Conservation (phyloP, 306 rosid species). For the Calophaca sinica region DNA sequence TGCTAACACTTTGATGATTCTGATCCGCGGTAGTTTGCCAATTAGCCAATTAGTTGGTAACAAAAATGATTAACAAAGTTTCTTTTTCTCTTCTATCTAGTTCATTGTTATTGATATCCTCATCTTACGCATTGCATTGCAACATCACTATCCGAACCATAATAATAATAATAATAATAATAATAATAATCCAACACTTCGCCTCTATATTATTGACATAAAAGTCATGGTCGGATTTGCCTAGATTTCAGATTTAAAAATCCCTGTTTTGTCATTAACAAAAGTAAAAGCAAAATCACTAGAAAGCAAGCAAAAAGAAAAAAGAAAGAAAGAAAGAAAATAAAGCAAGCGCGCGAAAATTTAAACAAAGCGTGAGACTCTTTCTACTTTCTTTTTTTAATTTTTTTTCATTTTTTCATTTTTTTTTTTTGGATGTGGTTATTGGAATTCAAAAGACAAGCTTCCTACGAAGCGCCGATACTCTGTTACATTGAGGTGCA, state of each 20-base stretch:
- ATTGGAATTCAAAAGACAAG: conserved; percentile 61
- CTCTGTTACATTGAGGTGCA: conserved; percentile 41
- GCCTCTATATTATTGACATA: background rate
- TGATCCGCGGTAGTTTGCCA: conserved; percentile 11
- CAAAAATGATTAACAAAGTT: background rate
- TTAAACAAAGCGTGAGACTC: conserved; percentile 41
- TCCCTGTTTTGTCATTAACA: conserved; percentile 39
- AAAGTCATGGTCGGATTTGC: conserved; percentile 49
- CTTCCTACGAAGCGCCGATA: conserved; percentile 65
- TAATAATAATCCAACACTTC: conserved; percentile 11
- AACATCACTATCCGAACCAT: conserved; percentile 13
- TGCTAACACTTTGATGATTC: background rate
- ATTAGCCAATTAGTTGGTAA: conserved; percentile 8
- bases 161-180: background rate
- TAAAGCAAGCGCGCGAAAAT: conserved; percentile 46
- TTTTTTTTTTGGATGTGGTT: background rate
- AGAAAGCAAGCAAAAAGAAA: background rate
- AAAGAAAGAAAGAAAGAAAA: background rate
- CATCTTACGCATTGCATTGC: background rate
- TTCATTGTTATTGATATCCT: background rate
- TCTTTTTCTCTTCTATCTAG: background rate
- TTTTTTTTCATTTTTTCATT: background rate
- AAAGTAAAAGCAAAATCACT: conserved; percentile 37
- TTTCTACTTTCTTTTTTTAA: too few species aligned
- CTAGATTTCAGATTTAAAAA: conserved; percentile 44